Evolutionary conservation across 345 rosid genomes (phyloP).

Genomic region (Pistacia atlantica): DNA sequence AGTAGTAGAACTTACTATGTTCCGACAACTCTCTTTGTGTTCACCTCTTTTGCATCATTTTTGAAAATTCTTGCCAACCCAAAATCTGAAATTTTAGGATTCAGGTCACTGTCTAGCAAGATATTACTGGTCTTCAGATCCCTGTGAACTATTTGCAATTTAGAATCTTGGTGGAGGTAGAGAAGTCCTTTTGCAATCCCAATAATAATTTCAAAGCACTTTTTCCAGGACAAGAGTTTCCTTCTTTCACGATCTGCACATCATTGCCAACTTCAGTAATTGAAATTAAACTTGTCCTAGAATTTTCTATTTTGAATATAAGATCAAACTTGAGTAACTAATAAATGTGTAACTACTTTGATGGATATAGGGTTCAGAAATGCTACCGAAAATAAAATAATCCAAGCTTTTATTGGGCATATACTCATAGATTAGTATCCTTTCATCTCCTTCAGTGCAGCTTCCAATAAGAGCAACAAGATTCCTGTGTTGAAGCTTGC

Average conservation of each 20-base stretch:
- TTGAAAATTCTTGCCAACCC: conserved; percentile 38
- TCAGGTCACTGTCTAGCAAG: conserved; percentile 30
- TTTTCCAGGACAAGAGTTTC: conserved; percentile 26
- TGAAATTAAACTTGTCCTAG: background rate
- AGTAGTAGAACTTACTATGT: conserved; percentile 41
- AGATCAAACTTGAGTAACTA: background rate
- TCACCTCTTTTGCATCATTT: conserved; percentile 29
- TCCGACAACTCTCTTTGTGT: conserved; percentile 47
- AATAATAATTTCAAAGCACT: conserved; percentile 28
- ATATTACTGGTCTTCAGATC: conserved; percentile 45
- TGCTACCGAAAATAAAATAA: conserved; percentile 34
- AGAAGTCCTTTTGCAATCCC: conserved; percentile 54
- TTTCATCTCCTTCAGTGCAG: conserved; percentile 39
- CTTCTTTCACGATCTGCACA: conserved; percentile 34
- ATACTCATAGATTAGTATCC: conserved; percentile 39
- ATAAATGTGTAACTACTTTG: background rate
- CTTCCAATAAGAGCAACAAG: conserved; percentile 43
- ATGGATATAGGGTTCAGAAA: background rate
- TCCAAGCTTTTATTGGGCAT: conserved; percentile 40
- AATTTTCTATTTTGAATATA: background rate
- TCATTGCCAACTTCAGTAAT: background rate
- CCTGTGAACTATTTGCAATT: conserved; percentile 47
- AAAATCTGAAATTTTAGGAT: conserved; percentile 44
- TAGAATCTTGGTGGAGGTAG: conserved; percentile 57
- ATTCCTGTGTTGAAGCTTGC: conserved; percentile 49